phyloP scores from a whole-genome alignment of 169 alveolate species.

The Plasmodium vinckei region DNA sequence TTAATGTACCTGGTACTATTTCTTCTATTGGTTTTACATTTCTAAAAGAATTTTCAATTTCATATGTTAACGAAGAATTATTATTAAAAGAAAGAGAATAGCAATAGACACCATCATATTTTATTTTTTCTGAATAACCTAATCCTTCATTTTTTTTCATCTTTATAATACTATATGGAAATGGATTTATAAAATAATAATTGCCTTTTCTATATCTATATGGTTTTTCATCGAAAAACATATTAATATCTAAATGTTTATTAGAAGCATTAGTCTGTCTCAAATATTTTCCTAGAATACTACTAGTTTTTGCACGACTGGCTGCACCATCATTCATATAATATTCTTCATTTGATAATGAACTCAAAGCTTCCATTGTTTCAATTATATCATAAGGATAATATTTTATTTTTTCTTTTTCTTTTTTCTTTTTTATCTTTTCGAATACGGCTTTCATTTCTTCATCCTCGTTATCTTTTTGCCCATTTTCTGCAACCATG shows the following conservation, averaged over 20 bases:
- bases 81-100: slow-evolving; percentile 22
- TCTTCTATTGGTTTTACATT: slow-evolving; percentile 34
- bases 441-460: background rate
- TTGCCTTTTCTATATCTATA: slow-evolving; percentile 19
- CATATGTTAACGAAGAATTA: background rate
- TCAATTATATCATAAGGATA: slow-evolving; percentile 8
- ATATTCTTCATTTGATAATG: background rate
- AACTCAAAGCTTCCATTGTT: slow-evolving; percentile 1
- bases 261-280: background rate
- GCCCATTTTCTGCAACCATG: background rate
- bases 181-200: slow-evolving; percentile 43
- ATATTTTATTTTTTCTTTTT: background rate
- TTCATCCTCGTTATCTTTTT: background rate
- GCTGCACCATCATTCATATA: background rate
- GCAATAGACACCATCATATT: slow-evolving; percentile 12
- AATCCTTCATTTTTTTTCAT: slow-evolving; percentile 23
- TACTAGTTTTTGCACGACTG: background rate
- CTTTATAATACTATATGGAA: slow-evolving; percentile 30
- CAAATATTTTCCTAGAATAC: background rate
- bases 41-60: background rate
- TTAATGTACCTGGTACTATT: slow-evolving; percentile 29
- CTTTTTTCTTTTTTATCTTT: background rate
- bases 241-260: background rate
- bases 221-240: slow-evolving; percentile 9
- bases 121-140: background rate